Evolutionary conservation across 345 rosid genomes (phyloP).

Genomic region (Gossypium turneri): DNA sequence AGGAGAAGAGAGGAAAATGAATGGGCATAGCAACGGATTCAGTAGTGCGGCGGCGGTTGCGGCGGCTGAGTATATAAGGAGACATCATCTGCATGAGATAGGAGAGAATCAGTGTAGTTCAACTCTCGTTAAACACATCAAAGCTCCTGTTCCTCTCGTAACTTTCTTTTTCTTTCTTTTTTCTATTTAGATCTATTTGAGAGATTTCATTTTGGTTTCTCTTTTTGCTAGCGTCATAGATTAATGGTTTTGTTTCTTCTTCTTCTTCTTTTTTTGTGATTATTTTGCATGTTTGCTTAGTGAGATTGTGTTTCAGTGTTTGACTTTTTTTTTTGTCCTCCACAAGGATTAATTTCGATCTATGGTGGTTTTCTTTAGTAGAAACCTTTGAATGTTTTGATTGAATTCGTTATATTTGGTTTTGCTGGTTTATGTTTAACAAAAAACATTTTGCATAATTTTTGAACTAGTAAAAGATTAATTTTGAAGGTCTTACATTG

Average conservation of each 20-base stretch:
- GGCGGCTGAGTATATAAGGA: constrained; percentile 56
- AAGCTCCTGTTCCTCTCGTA: constrained; percentile 94
- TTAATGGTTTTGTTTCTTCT: not conserved
- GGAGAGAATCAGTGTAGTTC: constrained; percentile 75
- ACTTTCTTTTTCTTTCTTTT: constrained; percentile 19
- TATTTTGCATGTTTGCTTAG: not conserved
- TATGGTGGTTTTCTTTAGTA: not conserved
- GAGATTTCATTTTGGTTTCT: not conserved
- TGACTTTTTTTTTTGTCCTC: not conserved
- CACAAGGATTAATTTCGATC: constrained; percentile 24
- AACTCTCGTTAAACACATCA: constrained; percentile 74
- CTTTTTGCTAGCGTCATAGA: not conserved
- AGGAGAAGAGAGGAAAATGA: constrained; percentile 35
- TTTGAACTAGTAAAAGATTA: not conserved
- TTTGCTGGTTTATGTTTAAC: not conserved
- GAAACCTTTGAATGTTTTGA: not conserved
- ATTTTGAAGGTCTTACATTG: not conserved
- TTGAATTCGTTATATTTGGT: not conserved
- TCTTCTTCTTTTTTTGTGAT: not conserved
- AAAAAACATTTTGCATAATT: not conserved
- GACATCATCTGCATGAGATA: constrained; percentile 58
- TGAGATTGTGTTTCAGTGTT: constrained; percentile 1
- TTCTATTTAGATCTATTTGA: not conserved
- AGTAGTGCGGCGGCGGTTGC: constrained; percentile 16
- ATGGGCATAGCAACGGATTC: constrained; percentile 28